phyloP scores from a whole-genome alignment of 176 grass and related monocot genomes.

The Miscanthus lutarioriparius region DNA sequence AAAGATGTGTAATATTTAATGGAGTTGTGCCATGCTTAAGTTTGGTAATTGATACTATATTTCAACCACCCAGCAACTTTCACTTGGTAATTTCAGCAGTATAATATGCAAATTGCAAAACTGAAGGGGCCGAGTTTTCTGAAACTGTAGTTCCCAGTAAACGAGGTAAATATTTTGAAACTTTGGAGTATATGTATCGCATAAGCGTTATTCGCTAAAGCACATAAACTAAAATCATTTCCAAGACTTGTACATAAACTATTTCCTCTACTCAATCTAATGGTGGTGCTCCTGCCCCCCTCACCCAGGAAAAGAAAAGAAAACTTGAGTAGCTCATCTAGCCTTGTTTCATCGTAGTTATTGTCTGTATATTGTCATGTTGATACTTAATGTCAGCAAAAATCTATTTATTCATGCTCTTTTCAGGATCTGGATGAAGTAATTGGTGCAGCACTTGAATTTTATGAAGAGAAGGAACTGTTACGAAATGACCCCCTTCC shows the following conservation, averaged over 20 bases:
- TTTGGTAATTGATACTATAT: neutral
- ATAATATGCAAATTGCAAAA: neutral
- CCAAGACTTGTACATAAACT: neutral
- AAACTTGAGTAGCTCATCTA: neutral
- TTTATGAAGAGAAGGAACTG: slow-evolving; percentile 83
- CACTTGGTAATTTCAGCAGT: neutral
- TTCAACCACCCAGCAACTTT: neutral
- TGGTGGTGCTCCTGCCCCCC: neutral
- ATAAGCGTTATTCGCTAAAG: neutral
- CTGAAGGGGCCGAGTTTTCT: neutral
- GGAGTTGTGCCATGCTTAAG: neutral
- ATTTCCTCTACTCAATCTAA: neutral
- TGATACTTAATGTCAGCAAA: neutral
- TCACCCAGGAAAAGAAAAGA: neutral
- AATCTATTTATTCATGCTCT: slow-evolving; percentile 30
- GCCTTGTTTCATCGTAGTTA: slow-evolving; percentile 11
- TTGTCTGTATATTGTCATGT: slow-evolving; percentile 12
- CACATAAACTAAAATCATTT: slow-evolving; percentile 7
- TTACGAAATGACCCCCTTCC: slow-evolving; percentile 66
- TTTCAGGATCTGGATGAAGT: slow-evolving; percentile 93
- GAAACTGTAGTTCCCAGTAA: neutral
- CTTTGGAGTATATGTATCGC: neutral
- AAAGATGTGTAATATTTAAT: neutral
- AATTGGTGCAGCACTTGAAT: slow-evolving; percentile 85
- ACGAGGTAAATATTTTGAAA: neutral